Evolutionary conservation across 73 alveolate species (phyloP), one percentile per base, ranked within the genome.

Genomic region (Loxodes magnus): DNA sequence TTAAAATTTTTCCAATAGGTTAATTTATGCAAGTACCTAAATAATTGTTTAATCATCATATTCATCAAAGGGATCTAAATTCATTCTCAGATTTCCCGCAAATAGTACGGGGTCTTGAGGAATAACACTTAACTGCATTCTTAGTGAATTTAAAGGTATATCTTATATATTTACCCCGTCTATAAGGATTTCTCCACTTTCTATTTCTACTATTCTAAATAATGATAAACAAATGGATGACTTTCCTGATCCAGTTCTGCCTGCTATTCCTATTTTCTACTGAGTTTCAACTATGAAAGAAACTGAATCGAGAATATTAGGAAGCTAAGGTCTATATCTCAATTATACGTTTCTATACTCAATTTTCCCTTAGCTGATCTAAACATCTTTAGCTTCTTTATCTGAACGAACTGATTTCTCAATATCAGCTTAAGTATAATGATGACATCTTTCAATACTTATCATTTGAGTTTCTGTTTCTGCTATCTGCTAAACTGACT

Each of bases 191-290:
- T 46, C 26, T 16, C 59, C 59, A 22, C 43, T 25, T 9, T 66
- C 80, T 0, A 66, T 36, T 38, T 66, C 80, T 24, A 21, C 60
- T 36, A 66, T 56, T 66, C 80, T 58, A 28, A 66, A 57, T 12
- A 66, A 48, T 1, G 58, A 37, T 46, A 55, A 31, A 26, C 83
- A 74, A 33, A 92, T 50, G 10, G 96, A 85, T 30, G 97, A 79
- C 69, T 92, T 92, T 21, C 98, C 98, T 36, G 96, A 75, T 1
- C 98, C 98, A 17, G 98, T 88, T 74, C 97, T 74, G 12, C 98
- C 98, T 0, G 80, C 88, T 17, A 92, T 66, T 9, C 97, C 97
- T 5, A 92, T 63, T 56, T 90, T 79, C 56, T 79, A 78, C 6
- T 92, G 90, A 16, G 72, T 64, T 25, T 70, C 51, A 21, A 92